Evolutionary conservation across 2,329 filamentous ascomycete genomes (phyloP).

Genomic region (Parafenestella ontariensis): DNA sequence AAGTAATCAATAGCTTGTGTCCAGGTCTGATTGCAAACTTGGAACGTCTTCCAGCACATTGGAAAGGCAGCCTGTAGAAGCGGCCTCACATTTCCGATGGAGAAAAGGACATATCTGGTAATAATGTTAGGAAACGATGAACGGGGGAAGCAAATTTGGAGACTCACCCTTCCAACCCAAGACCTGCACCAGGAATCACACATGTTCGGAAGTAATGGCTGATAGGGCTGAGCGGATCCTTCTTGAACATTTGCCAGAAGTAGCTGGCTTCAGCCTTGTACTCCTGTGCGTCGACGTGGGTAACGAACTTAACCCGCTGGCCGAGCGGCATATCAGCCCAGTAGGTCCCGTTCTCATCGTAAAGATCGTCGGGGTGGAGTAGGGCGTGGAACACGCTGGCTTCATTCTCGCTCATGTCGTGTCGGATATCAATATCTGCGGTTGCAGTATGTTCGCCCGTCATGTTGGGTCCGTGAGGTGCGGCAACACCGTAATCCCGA

Average conservation of each 20-base stretch:
- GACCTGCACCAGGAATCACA: conserved; percentile 88
- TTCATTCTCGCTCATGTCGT: conserved; percentile 64
- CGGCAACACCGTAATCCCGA: conserved; percentile 56
- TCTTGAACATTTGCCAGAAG: conserved; percentile 82
- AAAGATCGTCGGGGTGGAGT: conserved; percentile 87
- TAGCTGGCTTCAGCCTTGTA: conserved; percentile 68
- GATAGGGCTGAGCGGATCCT: conserved; percentile 84
- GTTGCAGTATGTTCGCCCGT: conserved; percentile 54
- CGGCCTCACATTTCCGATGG: conserved; percentile 89
- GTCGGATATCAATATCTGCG: conserved; percentile 45
- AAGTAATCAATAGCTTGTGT: conserved; percentile 85
- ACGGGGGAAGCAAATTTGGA: neutral
- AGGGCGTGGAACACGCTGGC: conserved; percentile 75
- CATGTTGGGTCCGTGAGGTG: conserved; percentile 58
- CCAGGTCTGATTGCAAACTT: conserved; percentile 80
- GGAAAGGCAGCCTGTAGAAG: conserved; percentile 80
- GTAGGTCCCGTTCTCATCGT: conserved; percentile 82
- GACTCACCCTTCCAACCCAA: conserved; percentile 77
- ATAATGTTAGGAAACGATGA: conserved; percentile 4
- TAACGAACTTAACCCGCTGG: conserved; percentile 78
- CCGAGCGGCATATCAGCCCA: conserved; percentile 84
- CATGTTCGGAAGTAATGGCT: conserved; percentile 88
- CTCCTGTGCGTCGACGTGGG: conserved; percentile 74
- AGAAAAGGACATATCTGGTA: conserved; percentile 89
- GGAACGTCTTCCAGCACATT: conserved; percentile 72